These are phyloP conservation scores for Oryza coarctata DNA, from an alignment of 176 grass and related monocot genomes.

Conservation along the genomic window DNA sequence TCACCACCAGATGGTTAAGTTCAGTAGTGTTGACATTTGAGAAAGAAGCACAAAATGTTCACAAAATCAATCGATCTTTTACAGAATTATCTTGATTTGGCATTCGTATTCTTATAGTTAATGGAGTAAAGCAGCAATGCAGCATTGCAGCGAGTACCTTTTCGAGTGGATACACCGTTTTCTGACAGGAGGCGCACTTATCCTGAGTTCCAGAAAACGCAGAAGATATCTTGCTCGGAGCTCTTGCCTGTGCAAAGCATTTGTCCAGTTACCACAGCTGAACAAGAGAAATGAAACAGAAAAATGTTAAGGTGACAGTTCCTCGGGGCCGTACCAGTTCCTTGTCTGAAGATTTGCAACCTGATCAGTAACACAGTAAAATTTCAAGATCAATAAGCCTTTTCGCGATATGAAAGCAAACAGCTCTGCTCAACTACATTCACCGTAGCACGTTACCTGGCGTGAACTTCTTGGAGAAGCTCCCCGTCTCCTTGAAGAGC, in stretches of 20 bases:
- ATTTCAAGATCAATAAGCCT: neutral
- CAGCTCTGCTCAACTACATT: no score
- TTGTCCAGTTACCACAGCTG: neutral
- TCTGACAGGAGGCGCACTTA: slow-evolving; percentile 77
- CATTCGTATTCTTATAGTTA: no score
- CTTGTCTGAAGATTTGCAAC: slow-evolving; percentile 57
- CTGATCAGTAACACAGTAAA: slow-evolving; percentile 37
- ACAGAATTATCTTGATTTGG: neutral
- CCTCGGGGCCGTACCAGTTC: slow-evolving; percentile 52
- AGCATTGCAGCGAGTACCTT: slow-evolving; percentile 50
- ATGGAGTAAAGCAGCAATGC: neutral
- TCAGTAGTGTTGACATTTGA: neutral
- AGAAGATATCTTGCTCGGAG: slow-evolving; percentile 80
- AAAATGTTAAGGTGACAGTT: neutral
- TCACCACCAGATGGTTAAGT: neutral
- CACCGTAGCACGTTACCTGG: slow-evolving; percentile 29
- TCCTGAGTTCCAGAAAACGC: slow-evolving; percentile 90
- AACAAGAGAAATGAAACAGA: neutral
- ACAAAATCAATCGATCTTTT: neutral
- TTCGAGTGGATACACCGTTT: slow-evolving; percentile 94
- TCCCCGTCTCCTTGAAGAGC: slow-evolving; percentile 97
- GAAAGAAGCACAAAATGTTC: neutral
- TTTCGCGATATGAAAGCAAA: no score
- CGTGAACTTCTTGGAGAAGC: slow-evolving; percentile 83
- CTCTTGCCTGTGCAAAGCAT: slow-evolving; percentile 56